Evolutionary conservation across 2,329 filamentous ascomycete species (phyloP), one percentile per base, ranked within the genome.

Genomic region (Fusarium sublunatum): DNA sequence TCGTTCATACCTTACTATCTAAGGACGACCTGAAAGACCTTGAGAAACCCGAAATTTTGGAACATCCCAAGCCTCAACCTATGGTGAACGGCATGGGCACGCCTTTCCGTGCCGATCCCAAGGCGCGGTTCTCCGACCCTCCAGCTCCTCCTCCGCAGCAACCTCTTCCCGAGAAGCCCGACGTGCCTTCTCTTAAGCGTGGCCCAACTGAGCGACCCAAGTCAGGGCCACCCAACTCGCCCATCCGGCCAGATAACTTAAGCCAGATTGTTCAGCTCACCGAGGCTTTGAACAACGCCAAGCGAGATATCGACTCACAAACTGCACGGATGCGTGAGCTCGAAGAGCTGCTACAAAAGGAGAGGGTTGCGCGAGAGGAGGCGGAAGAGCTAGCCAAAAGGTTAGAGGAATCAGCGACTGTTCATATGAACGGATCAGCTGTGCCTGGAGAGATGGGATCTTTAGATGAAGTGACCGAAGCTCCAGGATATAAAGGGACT

Each of bases 91-190:
- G 84, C 24, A 83, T 81, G 59, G 77, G 75, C 24, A 70, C 83
- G 8, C 78, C 83, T 0, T 86, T 86, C 69, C 89, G 92, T 65
- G 79, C 87, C 19, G 93, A 97, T 71, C 81, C 88, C 36, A 94
- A 95, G 70, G 86, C 91, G 5, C 86, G 93, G 48, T 98, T 97
- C 74, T 95, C 92, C 2, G 93, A 97, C 55, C 94, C 94, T 46
- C 94, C 94, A 5, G 94, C 93, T 22, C 94, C 94, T 7, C 94
- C 94, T 25, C 94, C 94, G 26, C 93, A 96, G 68, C 93, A 96
- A 69, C 94, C 94, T 12, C 81, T 98, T 6, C 94, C 94, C 1
- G 93, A 97, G 73, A 97, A 97, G 75, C 94, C 94, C 0, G 92
- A 96, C 75, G 86, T 84, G 0, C 86, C 88, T 1, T 86, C 91